Evolutionary conservation across 495 filamentous ascomycete species (phyloP).

Genomic region (Thozetella sp.): DNA sequence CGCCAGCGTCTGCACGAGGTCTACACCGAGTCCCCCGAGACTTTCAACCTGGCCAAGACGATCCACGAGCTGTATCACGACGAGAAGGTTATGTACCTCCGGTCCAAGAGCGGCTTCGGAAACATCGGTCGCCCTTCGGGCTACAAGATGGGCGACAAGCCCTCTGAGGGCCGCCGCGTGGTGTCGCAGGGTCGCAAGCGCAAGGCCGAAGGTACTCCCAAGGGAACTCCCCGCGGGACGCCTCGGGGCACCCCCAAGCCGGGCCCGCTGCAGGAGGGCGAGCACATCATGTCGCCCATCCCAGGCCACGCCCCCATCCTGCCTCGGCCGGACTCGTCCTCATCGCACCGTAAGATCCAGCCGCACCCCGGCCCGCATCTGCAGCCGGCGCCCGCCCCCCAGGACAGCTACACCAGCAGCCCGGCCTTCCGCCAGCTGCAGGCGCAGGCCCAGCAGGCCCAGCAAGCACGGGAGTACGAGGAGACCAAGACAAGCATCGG

Average conservation of each 20-base stretch:
- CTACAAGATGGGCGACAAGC: constrained; percentile 20
- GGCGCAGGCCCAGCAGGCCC: constrained; percentile 1
- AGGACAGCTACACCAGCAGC: neutral
- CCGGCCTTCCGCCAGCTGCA: constrained; percentile 1
- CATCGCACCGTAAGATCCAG: constrained; percentile 2
- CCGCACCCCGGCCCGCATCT: neutral
- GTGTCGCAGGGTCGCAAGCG: constrained; percentile 8
- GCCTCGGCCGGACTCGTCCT: neutral
- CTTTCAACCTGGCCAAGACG: constrained; percentile 40
- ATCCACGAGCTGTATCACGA: constrained; percentile 46
- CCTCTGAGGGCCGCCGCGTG: neutral
- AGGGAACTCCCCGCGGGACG: neutral
- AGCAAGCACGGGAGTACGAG: constrained; percentile 18
- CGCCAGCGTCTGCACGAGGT: constrained; percentile 47
- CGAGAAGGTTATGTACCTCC: constrained; percentile 34
- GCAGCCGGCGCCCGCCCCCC: neutral
- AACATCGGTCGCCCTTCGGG: constrained; percentile 49
- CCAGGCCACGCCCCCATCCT: neutral
- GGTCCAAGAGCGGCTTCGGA: constrained; percentile 41
- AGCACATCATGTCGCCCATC: neutral
- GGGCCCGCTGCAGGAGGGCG: neutral
- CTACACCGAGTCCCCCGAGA: constrained; percentile 27
- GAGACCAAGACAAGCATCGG: constrained; percentile 15
- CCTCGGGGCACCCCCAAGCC: constrained; percentile 1
- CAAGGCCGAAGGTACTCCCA: constrained; percentile 2